Conservation (phyloP, 768 basidiomycete genomes). For the Leccinum fibrillosum region DNA sequence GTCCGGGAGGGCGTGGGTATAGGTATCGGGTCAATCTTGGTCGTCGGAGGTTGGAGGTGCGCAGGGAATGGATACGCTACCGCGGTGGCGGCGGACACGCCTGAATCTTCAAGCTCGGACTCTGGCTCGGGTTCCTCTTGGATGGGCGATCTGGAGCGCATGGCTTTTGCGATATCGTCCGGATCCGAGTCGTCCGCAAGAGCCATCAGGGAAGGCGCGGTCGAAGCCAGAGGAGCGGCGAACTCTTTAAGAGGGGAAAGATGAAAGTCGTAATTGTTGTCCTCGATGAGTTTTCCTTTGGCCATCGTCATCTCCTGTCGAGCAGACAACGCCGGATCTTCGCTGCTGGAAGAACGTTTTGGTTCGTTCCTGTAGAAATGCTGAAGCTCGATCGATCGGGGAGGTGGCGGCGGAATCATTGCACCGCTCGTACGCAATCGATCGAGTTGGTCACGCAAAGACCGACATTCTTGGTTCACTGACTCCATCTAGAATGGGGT, state of each 20-base stretch:
- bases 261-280: constrained; percentile 27
- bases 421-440: constrained; percentile 20
- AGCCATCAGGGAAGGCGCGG: constrained; percentile 28
- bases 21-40: constrained; percentile 27
- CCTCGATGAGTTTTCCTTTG: constrained; percentile 26
- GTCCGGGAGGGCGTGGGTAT: constrained; percentile 31
- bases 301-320: constrained; percentile 10
- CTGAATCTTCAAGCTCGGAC: constrained; percentile 24
- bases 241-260: constrained; percentile 31
- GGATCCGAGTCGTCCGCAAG: constrained; percentile 29
- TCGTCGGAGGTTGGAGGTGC: constrained; percentile 22
- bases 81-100: background rate
- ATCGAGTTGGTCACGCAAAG: constrained; percentile 27
- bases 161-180: constrained; percentile 23
- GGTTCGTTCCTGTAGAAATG: constrained; percentile 20
- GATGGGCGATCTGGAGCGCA: constrained; percentile 18
- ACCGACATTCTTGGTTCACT: constrained; percentile 23
- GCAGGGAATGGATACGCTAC: constrained; percentile 23
- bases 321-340: constrained; percentile 10
- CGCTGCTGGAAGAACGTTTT: constrained; percentile 18
- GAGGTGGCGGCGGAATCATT: constrained; percentile 1
- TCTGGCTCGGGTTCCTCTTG: constrained; percentile 24
- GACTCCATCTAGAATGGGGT: constrained; percentile 19
- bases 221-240: constrained; percentile 23
- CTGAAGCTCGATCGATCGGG: constrained; percentile 22